phyloP scores from a whole-genome alignment of 768 basidiomycete genomes.

The Ramaria rubella region DNA sequence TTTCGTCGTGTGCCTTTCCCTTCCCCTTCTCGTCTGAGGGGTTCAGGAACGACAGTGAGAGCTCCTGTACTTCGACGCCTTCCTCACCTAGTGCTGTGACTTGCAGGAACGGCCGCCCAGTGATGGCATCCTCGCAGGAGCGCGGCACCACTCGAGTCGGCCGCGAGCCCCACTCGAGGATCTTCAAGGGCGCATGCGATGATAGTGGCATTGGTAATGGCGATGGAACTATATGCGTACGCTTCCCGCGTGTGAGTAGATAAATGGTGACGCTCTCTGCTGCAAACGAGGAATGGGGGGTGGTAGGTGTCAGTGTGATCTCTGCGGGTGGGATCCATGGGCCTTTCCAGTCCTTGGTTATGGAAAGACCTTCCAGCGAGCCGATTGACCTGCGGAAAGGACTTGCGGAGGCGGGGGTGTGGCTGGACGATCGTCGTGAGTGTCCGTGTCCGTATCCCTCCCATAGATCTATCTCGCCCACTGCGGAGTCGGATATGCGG shows the following conservation, averaged over 20 bases:
- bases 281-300: constrained; percentile 13
- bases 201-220: constrained; percentile 55
- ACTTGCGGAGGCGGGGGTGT: constrained; percentile 23
- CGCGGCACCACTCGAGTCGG: constrained; percentile 53
- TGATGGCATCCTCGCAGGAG: constrained; percentile 32
- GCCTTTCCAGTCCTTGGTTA: constrained; percentile 32
- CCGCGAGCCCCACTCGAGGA: constrained; percentile 49
- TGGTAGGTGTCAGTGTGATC: constrained; percentile 13
- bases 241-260: constrained; percentile 61
- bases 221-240: constrained; percentile 59
- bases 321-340: constrained; percentile 46
- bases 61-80: constrained; percentile 71
- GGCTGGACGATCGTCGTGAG: constrained; percentile 11
- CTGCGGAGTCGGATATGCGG: constrained; percentile 72
- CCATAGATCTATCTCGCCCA: constrained; percentile 67
- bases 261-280: constrained; percentile 39
- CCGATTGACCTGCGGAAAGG: constrained; percentile 24
- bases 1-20: constrained; percentile 33
- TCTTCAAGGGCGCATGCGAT: constrained; percentile 43
- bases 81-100: constrained; percentile 61
- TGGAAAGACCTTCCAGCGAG: constrained; percentile 38
- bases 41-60: constrained; percentile 43
- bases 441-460: constrained; percentile 19
- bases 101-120: constrained; percentile 49
- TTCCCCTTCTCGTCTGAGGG: constrained; percentile 31